Base-by-base conservation (phyloP, 2,329 filamentous ascomycete species). In the Ophiocordyceps polyrhachis-furcata region DNA sequence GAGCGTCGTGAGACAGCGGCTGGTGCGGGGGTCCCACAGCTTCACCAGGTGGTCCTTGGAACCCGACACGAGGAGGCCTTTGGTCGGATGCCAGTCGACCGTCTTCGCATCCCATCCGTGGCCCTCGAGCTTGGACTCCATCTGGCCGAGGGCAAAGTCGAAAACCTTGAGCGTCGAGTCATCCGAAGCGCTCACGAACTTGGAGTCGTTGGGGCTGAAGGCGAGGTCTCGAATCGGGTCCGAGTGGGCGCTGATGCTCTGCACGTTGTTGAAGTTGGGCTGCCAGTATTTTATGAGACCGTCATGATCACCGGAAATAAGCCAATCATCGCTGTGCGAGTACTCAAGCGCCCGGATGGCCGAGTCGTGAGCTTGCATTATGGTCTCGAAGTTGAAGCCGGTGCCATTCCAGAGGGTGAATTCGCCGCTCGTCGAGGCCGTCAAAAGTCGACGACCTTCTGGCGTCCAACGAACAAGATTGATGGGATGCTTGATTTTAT, bases 371-470 rank as follows among this genome's bases (percentile, higher is more conserved):
- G 89, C 89, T 68, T 94, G 88, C 83, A 95, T 95, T 25, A 98
- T 95, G 4, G 91, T 96, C 66, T 98, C 91, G 55, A 98, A 98
- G 62, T 98, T 96, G 73, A 98, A 98, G 21, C 87, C 89, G 40
- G 89, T 96, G 50, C 91, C 91, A 60, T 98, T 98, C 91, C 91
- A 98, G 4, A 98, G 65, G 37, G 93, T 98, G 56, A 98, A 98
- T 60, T 98, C 91, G 56, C 91, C 91, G 59, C 89, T 96, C 52
- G 87, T 93, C 0, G 88, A 93, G 20, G 87, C 91, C 0, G 91
- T 96, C 58, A 98, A 71, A 46, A 98, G 67, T 52, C 91, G 74
- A 49, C 91, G 80, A 25, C 91, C 91, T 62, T 98, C 91, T 7
- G 91, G 91, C 15, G 93, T 98, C 91, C 91, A 98, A 60, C 86